Base-by-base conservation (phyloP, 257 asterid genomes). In the Fraxinus cuspidata region DNA sequence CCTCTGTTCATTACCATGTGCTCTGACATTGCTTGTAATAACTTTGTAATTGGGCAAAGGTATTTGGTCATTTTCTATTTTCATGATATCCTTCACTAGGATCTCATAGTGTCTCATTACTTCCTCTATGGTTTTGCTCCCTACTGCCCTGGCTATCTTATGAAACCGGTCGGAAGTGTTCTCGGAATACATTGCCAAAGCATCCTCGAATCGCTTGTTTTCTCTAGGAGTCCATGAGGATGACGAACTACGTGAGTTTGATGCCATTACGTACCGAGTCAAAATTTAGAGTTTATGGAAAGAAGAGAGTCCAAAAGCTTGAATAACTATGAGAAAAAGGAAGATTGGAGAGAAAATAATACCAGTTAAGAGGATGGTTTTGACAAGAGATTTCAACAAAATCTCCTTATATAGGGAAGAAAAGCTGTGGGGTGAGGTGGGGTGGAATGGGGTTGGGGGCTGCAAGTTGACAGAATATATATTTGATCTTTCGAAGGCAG, bases 91-190 rank as follows among this genome's bases (percentile, higher is more conserved):
- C 19, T 63, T 63, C 34, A 23, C 69, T 25, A 63, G 69, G 34
- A 63, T 63, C 69, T 63, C 69, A 63, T 63, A 63, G 34, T 63
- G 31, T 11, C 69, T 63, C 15, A 25, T 63, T 27, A 63, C 69
- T 63, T 63, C 34, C 69, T 63, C 69, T 6, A 63, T 34, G 3
- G 32, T 9, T 63, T 63, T 63, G 15, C 7, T 25, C 34, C 69
- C 69, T 3, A 63, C 69, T 23, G 69, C 69, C 69, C 69, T 63
- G 18, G 69, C 69, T 63, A 63, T 63, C 69, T 63, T 63, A 3
- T 23, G 69, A 8, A 23, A 63, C 18, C 34, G 69, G 69, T 63
- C 69, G 15, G 69, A 1, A 25, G 69, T 63, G 18, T 25, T 3
- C 69, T 63, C 69, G 8, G 69, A 25, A 3, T 63, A 63, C 34